Base-by-base conservation (phyloP, 768 basidiomycete genomes). In the Gymnopilus junonius region DNA sequence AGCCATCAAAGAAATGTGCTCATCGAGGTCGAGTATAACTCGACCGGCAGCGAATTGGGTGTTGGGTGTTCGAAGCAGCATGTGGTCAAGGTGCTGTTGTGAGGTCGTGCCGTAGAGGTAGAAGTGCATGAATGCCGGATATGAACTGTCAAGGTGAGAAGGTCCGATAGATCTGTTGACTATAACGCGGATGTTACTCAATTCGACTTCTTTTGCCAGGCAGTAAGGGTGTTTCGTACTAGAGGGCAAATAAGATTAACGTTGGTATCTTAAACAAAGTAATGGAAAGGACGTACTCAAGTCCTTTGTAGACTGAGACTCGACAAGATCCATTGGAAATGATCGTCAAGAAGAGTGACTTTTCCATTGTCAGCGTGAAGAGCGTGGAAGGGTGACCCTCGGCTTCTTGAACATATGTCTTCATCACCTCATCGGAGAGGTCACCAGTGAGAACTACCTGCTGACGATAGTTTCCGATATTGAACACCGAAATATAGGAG, bases 391-490 rank as follows among this genome's bases (percentile, higher is more conserved):
- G 40, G 39, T 23, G 10, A 25, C 31, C 5, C 21, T 27, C 17
- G n/a, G n/a, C 20, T 21, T 39, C 17, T 43, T 34, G 48, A 12
- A n/a, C 50, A 8, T 61, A 17, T 17, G 4, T 23, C 21, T 8
- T 14, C 21, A 35, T 58, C 8, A 17, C 15, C 4, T 11, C 53
- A 23, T 37, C n/a, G 3, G n/a, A n/a, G 34, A 39, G 43, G 32
- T 73, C 69, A 14, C 66, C 78, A 12, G 66, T 73, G 35, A 80
- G 53, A 58, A 82, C 78, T 42, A 79, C 68, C 68, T 82, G 80
- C 27, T 63, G 67, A 29, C 78, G 77, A 46, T 71, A 67, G 63
- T 75, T 78, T n/a, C 71, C 76, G 46, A 70, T 73, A 55, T 79
- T 63, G 67, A 80, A 77, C 62, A 69, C 67, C 17, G 77, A 72